Evolutionary conservation across 1,284 basidiomycete species (phyloP), one percentile per base, ranked within the genome.

Genomic region (Mycena citricolor): DNA sequence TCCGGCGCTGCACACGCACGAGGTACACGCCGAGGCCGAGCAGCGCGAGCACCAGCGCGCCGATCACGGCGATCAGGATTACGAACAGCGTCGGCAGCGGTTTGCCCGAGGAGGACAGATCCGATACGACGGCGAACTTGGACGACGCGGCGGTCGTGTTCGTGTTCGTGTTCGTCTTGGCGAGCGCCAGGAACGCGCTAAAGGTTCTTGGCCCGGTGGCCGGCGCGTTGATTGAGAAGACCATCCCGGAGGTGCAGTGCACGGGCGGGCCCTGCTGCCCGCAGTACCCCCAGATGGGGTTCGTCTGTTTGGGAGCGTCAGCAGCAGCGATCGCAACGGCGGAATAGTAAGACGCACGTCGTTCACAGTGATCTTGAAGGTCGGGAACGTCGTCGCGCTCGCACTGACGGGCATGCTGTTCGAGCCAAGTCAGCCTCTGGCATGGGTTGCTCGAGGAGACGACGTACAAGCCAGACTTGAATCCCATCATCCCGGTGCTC

Each of bases 201-300:
- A 75, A 77, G 52, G 67, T 74, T 57, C 73, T 70, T 11, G 67
- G 63, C 10, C 70, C 66, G 7, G 56, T 56, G 51, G 71, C 64
- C 2, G 70, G 65, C 1, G 74, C 71, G 56, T 77, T 79, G 60
- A 75, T 68, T 8, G 68, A 58, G 51, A 74, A 71, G 24, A 77
- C 73, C 73, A 76, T 76, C 21, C 73, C 71, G 4, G 54, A 40
- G 11, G 52, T 55, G 54, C 73, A 76, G 54, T 76, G 74, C 21
- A 40, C 44, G 20, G 47, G 38, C n/a, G 54, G 55, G 19, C 60
- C 57, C 8, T 56, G 58, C 54, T 75, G 72, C 0, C 62, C 61
- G 52, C 74, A 77, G 63, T 68, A 77, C n/a, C 67, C 71, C 74
- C 75, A 76, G 54, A 74, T 74, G 4, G 74, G 72, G 8, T 65